Percentiles rank a stretch among this genome's conserved stretches.
phyloP scores from a whole-genome alignment of 495 filamentous ascomycete genomes.

The Venustampulla echinocandica region DNA sequence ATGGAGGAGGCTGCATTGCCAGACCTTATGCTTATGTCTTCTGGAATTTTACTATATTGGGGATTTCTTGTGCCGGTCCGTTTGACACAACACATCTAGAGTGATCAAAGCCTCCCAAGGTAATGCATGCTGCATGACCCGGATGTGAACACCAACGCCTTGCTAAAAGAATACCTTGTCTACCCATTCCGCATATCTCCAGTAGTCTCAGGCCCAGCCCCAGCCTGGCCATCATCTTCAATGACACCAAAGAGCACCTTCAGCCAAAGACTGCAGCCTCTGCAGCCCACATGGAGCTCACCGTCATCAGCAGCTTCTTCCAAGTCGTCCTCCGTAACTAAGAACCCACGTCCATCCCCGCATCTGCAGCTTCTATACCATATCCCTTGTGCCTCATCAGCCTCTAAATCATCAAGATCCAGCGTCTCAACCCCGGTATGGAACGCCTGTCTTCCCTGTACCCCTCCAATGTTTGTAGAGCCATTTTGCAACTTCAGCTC shows the following conservation, averaged over 20 bases:
- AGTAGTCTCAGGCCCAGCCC: neutral
- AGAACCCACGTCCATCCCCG: conserved; percentile 65
- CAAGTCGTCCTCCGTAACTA: conserved; percentile 60
- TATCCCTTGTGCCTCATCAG: conserved; percentile 36
- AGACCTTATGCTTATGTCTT: neutral
- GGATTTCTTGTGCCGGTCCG: too few relatives aligned
- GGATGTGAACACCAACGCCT: too few relatives aligned
- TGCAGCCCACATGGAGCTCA: conserved; percentile 68
- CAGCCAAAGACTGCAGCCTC: conserved; percentile 75
- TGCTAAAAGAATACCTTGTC: neutral
- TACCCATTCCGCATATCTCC: neutral
- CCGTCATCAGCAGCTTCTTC: conserved; percentile 49
- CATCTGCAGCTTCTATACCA: conserved; percentile 75
- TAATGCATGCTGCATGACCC: too few relatives aligned
- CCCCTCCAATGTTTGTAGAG: neutral
- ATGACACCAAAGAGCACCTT: conserved; percentile 63
- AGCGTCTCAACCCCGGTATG: conserved; percentile 67
- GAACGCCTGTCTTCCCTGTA: conserved; percentile 28
- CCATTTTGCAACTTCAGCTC: conserved; percentile 30
- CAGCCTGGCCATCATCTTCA: conserved; percentile 26
- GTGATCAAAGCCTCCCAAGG: too few relatives aligned
- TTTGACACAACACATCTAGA: too few relatives aligned
- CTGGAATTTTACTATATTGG: too few relatives aligned
- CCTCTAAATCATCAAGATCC: conserved; percentile 72
- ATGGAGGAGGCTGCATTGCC: neutral